phyloP scores from a whole-genome alignment of 73 alveolate species.

The Paramecium caudatum region DNA sequence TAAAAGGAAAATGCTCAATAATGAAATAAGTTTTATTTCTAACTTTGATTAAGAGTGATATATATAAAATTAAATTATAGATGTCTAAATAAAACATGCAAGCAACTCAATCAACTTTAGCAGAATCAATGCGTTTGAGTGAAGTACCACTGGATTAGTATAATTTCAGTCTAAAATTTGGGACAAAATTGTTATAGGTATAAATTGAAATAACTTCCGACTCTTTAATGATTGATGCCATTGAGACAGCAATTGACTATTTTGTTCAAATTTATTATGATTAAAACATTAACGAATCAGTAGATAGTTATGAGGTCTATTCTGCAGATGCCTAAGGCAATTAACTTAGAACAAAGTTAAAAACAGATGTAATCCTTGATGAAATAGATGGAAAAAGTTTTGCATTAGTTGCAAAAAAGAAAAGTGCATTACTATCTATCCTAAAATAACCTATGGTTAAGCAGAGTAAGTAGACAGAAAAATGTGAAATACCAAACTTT shows the following conservation, averaged over 20 bases:
- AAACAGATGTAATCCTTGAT: background rate
- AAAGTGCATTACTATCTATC: conserved; percentile 3
- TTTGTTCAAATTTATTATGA: conserved; percentile 29
- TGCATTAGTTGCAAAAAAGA: conserved; percentile 13
- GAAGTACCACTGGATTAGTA: background rate
- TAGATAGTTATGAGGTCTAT: conserved; percentile 2
- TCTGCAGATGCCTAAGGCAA: conserved; percentile 33
- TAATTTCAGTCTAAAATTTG: background rate
- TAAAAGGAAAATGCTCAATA: background rate
- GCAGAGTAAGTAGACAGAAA: too few relatives aligned
- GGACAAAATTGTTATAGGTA: background rate
- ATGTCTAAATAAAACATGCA: conserved; percentile 26
- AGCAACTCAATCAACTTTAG: conserved; percentile 29
- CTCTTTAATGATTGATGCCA: conserved; percentile 18
- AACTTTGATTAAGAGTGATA: conserved; percentile 54
- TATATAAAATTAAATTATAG: background rate
- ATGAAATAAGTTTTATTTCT: conserved; percentile 49
- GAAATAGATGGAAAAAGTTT: conserved; percentile 14
- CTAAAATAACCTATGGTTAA: conserved; percentile 6
- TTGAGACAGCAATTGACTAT: conserved; percentile 35
- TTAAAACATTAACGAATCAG: conserved; percentile 20
- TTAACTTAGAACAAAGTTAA: background rate
- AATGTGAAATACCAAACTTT: background rate
- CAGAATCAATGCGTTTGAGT: background rate
- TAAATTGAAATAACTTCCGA: conserved; percentile 37